These are phyloP conservation scores for Echium plantagineum DNA, from an alignment of 257 asterid genomes.

Conservation along the genomic window DNA sequence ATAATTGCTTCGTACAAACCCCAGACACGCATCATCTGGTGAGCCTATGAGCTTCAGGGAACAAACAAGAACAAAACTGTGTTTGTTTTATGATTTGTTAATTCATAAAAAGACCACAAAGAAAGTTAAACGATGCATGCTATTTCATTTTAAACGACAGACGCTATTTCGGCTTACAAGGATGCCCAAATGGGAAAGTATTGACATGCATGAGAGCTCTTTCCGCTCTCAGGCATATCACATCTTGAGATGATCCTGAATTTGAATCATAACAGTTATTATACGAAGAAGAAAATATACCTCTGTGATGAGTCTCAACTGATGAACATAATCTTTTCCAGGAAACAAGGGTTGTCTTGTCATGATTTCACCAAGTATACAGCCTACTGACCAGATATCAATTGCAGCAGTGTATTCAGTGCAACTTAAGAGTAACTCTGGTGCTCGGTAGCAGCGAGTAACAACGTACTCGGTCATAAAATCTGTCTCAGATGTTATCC, in stretches of 20 bases:
- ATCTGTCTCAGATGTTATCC: slow-evolving; percentile 96
- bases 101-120: neutral
- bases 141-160: too few relatives aligned
- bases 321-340: slow-evolving; percentile 93
- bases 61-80: slow-evolving; percentile 1
- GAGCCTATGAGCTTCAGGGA: slow-evolving; percentile 37
- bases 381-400: slow-evolving; percentile 97
- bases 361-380: too few relatives aligned
- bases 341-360: slow-evolving; percentile 91
- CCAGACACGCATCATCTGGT: slow-evolving; percentile 47
- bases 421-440: slow-evolving; percentile 88
- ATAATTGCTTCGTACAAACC: slow-evolving; percentile 48
- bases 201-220: too few relatives aligned
- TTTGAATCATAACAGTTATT: slow-evolving; percentile 2
- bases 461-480: slow-evolving; percentile 98
- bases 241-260: too few relatives aligned
- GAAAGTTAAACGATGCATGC: neutral
- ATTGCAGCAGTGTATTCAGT: slow-evolving; percentile 96
- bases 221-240: too few relatives aligned
- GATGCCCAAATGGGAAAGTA: too few relatives aligned
- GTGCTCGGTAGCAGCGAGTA: too few relatives aligned
- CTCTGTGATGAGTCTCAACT: too few relatives aligned
- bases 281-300: too few relatives aligned
- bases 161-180: too few relatives aligned
- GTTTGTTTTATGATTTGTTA: slow-evolving; percentile 6